These are phyloP conservation scores for Rhypophila decipiens DNA, from an alignment of 495 filamentous ascomycete species.

Conservation along the genomic window DNA sequence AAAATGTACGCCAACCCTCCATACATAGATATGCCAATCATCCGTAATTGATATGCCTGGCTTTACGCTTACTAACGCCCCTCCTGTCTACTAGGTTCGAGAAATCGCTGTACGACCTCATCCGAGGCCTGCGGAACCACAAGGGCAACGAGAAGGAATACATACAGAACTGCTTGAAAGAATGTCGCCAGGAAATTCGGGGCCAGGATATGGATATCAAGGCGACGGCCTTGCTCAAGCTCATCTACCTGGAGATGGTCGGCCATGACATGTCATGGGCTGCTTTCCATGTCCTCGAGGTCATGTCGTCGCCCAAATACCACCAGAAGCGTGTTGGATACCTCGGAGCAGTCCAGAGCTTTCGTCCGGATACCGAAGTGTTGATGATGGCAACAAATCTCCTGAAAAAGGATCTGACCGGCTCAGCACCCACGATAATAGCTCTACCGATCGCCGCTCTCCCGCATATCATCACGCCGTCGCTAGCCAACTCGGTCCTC, in stretches of 20 bases:
- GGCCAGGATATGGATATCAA: conserved; percentile 95
- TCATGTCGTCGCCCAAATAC: conserved; percentile 95
- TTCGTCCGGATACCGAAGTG: conserved; percentile 90
- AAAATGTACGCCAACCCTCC: too few relatives aligned
- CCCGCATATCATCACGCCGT: conserved; percentile 86
- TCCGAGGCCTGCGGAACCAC: conserved; percentile 86
- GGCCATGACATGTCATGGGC: conserved; percentile 99
- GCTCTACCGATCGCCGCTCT: conserved; percentile 79
- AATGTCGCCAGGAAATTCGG: conserved; percentile 88
- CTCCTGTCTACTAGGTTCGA: conserved; percentile 68
- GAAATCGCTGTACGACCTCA: conserved; percentile 98
- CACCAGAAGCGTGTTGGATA: conserved; percentile 92
- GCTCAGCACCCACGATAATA: conserved; percentile 65
- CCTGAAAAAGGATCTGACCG: conserved; percentile 91
- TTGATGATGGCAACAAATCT: conserved; percentile 96
- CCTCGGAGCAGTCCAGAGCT: conserved; percentile 93
- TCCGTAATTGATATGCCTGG: too few relatives aligned
- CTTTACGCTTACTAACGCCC: too few relatives aligned
- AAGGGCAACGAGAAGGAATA: conserved; percentile 92
- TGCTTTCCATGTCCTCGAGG: conserved; percentile 94
- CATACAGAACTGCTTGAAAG: conserved; percentile 80
- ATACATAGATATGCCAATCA: too few relatives aligned
- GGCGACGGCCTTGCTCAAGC: conserved; percentile 87
- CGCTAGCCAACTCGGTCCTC: conserved; percentile 80
- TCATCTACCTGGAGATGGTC: conserved; percentile 97